phyloP scores from a whole-genome alignment of 2,329 filamentous ascomycete genomes.

The Akanthomyces lecanii region DNA sequence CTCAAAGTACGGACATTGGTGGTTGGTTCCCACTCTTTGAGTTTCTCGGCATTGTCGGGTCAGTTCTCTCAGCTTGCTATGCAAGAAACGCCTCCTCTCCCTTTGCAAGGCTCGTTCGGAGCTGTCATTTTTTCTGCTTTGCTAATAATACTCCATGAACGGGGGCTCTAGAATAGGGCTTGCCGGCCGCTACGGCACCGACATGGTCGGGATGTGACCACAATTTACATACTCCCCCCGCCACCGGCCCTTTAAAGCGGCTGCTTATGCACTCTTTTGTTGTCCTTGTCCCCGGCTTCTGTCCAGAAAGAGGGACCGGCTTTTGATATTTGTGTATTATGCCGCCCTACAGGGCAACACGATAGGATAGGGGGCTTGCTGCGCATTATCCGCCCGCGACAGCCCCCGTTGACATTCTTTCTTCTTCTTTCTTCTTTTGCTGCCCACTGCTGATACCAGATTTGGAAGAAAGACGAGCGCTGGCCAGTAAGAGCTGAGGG shows the following conservation, averaged over 20 bases:
- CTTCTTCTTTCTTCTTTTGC: not conserved
- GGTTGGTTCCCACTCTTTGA: not conserved
- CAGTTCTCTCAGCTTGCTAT: not conserved
- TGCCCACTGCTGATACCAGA: not conserved
- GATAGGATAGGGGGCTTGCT: too few relatives aligned
- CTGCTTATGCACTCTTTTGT: not conserved
- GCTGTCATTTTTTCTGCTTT: too few relatives aligned
- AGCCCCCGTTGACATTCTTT: too few relatives aligned
- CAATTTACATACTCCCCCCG: not conserved
- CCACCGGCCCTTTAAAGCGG: not conserved
- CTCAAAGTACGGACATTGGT: not conserved
- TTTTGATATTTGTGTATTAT: not conserved
- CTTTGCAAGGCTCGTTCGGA: not conserved
- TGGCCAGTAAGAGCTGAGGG: not conserved
- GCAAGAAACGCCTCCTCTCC: not conserved
- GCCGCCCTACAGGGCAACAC: not conserved
- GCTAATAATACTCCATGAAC: not conserved
- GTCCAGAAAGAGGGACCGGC: not conserved
- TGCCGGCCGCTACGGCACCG: slow-evolving; percentile 1
- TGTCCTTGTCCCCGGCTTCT: not conserved
- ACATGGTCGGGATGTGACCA: not conserved
- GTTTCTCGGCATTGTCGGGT: not conserved
- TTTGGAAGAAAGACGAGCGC: slow-evolving; percentile 2
- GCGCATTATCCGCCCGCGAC: too few relatives aligned
- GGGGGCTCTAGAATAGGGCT: not conserved